Conservation (phyloP, 495 filamentous ascomycete species). For the Hyaloscypha variabilis region DNA sequence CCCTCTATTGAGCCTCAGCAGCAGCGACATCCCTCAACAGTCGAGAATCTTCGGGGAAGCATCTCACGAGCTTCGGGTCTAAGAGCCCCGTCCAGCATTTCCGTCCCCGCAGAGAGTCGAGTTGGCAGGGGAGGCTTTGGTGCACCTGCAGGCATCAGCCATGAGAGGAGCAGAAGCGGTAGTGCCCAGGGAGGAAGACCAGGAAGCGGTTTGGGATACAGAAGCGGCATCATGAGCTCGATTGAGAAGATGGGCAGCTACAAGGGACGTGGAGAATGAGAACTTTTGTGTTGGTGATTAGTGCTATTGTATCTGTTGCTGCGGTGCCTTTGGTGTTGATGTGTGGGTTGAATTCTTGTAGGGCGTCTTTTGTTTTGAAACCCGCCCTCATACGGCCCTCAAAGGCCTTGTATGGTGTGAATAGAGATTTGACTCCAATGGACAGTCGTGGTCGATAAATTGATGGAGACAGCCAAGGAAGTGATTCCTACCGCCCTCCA, state of each 20-base stretch:
- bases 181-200: conserved; percentile 27
- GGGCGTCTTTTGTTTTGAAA: background rate
- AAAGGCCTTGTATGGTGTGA: conserved; percentile 2
- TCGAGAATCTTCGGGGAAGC: conserved; percentile 31
- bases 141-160: conserved; percentile 26
- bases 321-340: conserved; percentile 2
- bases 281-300: background rate
- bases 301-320: conserved; percentile 1
- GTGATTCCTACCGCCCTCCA: background rate
- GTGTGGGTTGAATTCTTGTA: background rate
- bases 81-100: conserved; percentile 40
- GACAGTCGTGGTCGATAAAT: background rate
- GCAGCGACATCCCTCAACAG: background rate
- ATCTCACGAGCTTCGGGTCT: conserved; percentile 43
- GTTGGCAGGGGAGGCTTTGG: conserved; percentile 42
- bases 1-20: background rate
- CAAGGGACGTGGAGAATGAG: conserved; percentile 30
- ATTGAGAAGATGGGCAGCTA: conserved; percentile 71
- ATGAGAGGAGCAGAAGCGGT: conserved; percentile 46
- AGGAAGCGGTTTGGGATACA: conserved; percentile 41
- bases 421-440: conserved; percentile 5
- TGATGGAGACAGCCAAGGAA: background rate
- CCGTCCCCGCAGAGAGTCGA: conserved; percentile 38
- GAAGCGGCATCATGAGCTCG: conserved; percentile 65
- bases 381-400: background rate